Conservation (phyloP, 495 filamentous ascomycete genomes). For the Penicillium atrosanguineum region DNA sequence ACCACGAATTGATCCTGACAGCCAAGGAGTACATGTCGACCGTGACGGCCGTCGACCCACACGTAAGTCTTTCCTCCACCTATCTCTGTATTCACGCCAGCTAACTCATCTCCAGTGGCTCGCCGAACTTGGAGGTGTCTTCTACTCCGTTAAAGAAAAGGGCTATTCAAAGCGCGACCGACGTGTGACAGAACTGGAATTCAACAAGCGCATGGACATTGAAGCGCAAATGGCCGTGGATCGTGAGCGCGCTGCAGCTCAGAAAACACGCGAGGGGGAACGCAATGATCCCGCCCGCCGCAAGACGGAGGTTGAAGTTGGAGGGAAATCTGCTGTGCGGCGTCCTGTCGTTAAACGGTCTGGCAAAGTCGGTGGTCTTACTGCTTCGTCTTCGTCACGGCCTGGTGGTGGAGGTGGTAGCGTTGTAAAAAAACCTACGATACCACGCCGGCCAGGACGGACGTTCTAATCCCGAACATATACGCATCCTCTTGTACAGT, state of each 20-base stretch:
- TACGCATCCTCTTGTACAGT: background rate
- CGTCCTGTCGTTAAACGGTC: conserved; percentile 35
- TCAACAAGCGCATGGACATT: conserved; percentile 93
- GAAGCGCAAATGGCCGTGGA: conserved; percentile 91
- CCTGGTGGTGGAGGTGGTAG: conserved; percentile 41
- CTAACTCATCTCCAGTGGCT: conserved; percentile 62
- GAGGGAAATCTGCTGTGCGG: conserved; percentile 35
- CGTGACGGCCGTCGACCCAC: conserved; percentile 93
- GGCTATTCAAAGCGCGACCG: conserved; percentile 89
- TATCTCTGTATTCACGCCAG: background rate
- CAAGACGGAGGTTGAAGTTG: conserved; percentile 40
- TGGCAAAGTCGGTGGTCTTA: conserved; percentile 41
- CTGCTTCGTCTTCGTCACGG: conserved; percentile 36
- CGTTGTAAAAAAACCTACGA: conserved; percentile 60
- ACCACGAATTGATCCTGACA: conserved; percentile 96
- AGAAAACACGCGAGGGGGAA: conserved; percentile 54
- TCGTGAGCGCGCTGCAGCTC: conserved; percentile 57
- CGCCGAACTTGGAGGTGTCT: conserved; percentile 96
- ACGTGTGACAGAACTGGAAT: conserved; percentile 87
- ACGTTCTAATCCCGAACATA: conserved; percentile 37
- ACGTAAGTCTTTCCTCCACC: conserved; percentile 45
- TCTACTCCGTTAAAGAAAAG: conserved; percentile 98
- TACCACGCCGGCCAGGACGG: conserved; percentile 53
- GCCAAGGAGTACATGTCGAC: conserved; percentile 98
- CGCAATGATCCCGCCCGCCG: conserved; percentile 35